These are phyloP conservation scores for Pugionium dolabratum DNA, from an alignment of 345 rosid species.

Conservation along the genomic window DNA sequence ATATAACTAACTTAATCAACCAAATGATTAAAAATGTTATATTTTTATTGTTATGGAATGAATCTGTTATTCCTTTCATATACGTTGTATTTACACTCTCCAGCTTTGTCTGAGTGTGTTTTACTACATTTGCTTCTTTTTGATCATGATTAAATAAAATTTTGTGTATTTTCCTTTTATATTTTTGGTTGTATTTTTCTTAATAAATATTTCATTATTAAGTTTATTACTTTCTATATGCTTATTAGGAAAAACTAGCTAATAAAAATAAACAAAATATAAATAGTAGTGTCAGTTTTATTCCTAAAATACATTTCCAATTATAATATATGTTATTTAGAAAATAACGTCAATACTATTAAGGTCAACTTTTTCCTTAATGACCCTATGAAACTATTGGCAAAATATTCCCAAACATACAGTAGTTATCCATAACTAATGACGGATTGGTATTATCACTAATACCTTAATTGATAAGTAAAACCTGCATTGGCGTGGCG, in stretches of 20 bases:
- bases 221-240: slow-evolving; percentile 2
- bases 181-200: not conserved
- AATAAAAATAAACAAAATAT: no score
- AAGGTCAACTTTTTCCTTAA: not conserved
- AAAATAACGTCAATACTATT: not conserved
- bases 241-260: not conserved
- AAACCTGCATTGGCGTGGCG: no score
- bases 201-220: not conserved
- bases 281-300: not conserved
- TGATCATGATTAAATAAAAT: not conserved
- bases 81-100: not conserved
- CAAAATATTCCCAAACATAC: not conserved
- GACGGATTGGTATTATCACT: no score
- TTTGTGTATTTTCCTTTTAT: not conserved
- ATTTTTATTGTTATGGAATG: not conserved
- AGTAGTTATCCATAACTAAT: not conserved
- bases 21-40: not conserved
- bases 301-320: not conserved
- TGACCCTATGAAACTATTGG: not conserved
- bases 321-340: not conserved
- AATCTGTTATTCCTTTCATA: not conserved
- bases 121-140: not conserved
- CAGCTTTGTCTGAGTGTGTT: slow-evolving; percentile 1
- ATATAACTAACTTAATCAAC: not conserved
- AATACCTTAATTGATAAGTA: no score